Percentiles rank a stretch among this genome's conserved stretches.
Evolutionary conservation across 2,329 filamentous ascomycete genomes (phyloP).

Genomic region (Teratosphaeria destructans): DNA sequence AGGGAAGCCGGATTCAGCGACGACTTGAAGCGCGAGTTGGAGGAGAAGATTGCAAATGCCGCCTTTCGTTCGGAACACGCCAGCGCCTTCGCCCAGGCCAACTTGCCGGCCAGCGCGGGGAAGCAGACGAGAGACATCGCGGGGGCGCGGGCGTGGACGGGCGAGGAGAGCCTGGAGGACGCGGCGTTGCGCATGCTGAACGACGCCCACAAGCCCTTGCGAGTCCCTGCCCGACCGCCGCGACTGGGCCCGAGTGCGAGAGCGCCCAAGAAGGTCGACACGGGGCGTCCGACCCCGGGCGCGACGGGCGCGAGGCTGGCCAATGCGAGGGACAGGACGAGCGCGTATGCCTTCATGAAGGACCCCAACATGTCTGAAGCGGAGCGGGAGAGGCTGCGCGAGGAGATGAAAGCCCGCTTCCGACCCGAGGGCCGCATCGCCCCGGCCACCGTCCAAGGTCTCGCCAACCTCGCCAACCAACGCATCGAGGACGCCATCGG

Average conservation of each 20-base stretch:
- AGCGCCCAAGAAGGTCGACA: slow-evolving; percentile 35
- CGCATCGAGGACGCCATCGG: slow-evolving; percentile 90
- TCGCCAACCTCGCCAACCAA: slow-evolving; percentile 79
- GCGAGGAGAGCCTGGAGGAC: slow-evolving; percentile 63
- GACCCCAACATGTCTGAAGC: slow-evolving; percentile 52
- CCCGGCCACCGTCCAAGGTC: slow-evolving; percentile 65
- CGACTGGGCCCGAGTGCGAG: slow-evolving; percentile 13
- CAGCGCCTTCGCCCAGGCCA: slow-evolving; percentile 42
- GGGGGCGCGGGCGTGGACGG: slow-evolving; percentile 62
- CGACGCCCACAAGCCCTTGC: slow-evolving; percentile 49
- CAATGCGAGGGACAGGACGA: slow-evolving; percentile 48
- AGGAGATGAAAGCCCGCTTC: slow-evolving; percentile 73
- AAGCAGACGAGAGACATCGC: slow-evolving; percentile 60
- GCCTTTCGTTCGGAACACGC: slow-evolving; percentile 45
- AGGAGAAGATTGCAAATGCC: slow-evolving; percentile 48
- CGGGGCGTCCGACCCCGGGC: slow-evolving; percentile 29
- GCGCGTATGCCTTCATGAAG: slow-evolving; percentile 41
- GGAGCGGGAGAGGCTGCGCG: slow-evolving; percentile 61
- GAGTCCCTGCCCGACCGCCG: slow-evolving; percentile 30
- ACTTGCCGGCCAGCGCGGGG: slow-evolving; percentile 52
- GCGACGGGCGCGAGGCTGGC: slow-evolving; percentile 43
- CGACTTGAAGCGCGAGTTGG: slow-evolving; percentile 47
- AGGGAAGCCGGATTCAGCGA: slow-evolving; percentile 53
- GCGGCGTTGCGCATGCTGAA: slow-evolving; percentile 69
- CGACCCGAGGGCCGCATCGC: slow-evolving; percentile 59